A percentile compares a stretch with the other conserved stretches of the same genome.
Evolutionary conservation across 73 alveolate species (phyloP).

Genomic region (Paramecium tetraurelia): DNA sequence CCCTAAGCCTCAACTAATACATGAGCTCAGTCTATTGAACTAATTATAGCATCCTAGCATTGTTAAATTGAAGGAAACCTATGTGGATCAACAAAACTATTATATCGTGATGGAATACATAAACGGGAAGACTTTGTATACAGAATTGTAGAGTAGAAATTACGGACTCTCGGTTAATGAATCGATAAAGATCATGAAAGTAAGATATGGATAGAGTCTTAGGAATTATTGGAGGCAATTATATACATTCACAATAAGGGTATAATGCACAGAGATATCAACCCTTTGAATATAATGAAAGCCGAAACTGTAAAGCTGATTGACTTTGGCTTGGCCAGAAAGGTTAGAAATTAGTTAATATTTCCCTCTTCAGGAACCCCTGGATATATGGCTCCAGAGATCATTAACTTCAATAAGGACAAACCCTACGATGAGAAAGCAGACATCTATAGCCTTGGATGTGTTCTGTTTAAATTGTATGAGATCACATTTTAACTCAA

Average conservation of each 20-base stretch:
- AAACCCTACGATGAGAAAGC: slow-evolving; percentile 31
- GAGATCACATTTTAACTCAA: neutral
- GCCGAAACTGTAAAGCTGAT: neutral
- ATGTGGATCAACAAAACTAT: neutral
- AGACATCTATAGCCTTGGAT: neutral
- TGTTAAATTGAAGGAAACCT: slow-evolving; percentile 9
- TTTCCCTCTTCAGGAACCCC: slow-evolving; percentile 77
- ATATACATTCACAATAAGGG: slow-evolving; percentile 34
- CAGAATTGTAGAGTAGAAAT: neutral
- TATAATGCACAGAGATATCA: slow-evolving; percentile 53
- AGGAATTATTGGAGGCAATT: neutral
- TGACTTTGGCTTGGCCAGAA: slow-evolving; percentile 51
- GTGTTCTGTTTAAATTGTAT: neutral
- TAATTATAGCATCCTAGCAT: neutral
- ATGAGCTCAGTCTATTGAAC: neutral
- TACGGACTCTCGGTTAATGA: neutral
- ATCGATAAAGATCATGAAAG: neutral
- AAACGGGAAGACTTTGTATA: neutral
- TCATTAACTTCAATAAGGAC: slow-evolving; percentile 56
- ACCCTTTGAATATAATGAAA: slow-evolving; percentile 40
- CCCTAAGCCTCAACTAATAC: neutral
- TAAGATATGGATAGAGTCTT: neutral
- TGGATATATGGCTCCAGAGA: slow-evolving; percentile 85
- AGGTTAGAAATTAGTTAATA: neutral
- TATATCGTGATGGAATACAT: slow-evolving; percentile 22